These are phyloP conservation scores for Astrocystis sublimbata DNA, from an alignment of 495 filamentous ascomycete species.

Conservation along the genomic window DNA sequence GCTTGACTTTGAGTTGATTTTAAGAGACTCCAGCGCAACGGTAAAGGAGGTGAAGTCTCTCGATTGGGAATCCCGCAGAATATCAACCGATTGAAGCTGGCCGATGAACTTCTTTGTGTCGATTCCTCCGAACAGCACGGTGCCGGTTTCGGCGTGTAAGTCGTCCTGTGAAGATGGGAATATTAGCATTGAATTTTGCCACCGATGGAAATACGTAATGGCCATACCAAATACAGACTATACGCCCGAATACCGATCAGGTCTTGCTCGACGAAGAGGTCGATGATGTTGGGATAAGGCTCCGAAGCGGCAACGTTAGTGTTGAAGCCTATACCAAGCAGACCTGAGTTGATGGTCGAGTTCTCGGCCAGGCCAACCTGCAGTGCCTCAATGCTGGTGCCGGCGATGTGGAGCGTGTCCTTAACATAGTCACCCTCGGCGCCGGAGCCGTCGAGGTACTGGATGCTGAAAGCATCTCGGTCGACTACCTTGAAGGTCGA, in stretches of 20 bases:
- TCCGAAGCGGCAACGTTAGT: conserved; percentile 67
- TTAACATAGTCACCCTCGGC: conserved; percentile 72
- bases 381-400: conserved; percentile 60
- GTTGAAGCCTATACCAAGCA: conserved; percentile 87
- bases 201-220: neutral
- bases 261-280: conserved; percentile 65
- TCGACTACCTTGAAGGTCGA: conserved; percentile 67
- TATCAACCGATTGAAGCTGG: conserved; percentile 66
- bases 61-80: conserved; percentile 47
- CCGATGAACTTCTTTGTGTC: conserved; percentile 84
- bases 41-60: conserved; percentile 41
- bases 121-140: conserved; percentile 88
- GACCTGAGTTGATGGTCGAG: conserved; percentile 68
- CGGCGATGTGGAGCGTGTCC: conserved; percentile 73
- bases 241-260: conserved; percentile 81
- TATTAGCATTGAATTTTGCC: neutral
- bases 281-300: conserved; percentile 77
- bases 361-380: conserved; percentile 82
- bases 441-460: conserved; percentile 72
- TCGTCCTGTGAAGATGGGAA: conserved; percentile 37
- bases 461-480: conserved; percentile 70
- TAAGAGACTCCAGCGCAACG: conserved; percentile 34
- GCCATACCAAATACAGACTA: conserved; percentile 68
- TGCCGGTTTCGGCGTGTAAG: conserved; percentile 64
- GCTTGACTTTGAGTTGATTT: conserved; percentile 35